Evolutionary conservation across 305 asterid species (phyloP).

Genomic region (Ilex paraguariensis): DNA sequence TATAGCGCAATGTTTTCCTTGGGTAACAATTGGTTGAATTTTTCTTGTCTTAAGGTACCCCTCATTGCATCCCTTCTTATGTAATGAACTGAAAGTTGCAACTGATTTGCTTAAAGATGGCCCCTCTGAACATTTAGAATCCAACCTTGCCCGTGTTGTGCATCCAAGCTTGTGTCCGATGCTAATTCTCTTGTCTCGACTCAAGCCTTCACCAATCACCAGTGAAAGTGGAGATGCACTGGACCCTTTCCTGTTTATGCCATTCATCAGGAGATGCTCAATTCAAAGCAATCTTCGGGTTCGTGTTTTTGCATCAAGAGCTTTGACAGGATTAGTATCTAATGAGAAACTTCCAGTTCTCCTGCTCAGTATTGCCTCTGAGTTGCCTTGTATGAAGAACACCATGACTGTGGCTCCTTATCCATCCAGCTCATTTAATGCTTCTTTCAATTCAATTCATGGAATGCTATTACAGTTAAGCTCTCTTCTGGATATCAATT

Average conservation of each 20-base stretch:
- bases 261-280: conserved; percentile 84
- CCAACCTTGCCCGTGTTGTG: conserved; percentile 62
- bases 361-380: conserved; percentile 66
- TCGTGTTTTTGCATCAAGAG: conserved; percentile 91
- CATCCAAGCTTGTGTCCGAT: conserved; percentile 97
- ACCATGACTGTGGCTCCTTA: conserved; percentile 10
- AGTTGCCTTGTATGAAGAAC: conserved; percentile 45
- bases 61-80: conserved; percentile 65
- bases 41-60: conserved; percentile 68
- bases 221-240: conserved; percentile 72
- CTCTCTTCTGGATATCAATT: conserved; percentile 70
- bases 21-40: not conserved
- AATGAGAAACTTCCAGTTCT: conserved; percentile 71
- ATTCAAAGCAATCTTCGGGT: conserved; percentile 73
- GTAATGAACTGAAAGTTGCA: conserved; percentile 75
- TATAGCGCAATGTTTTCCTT: not conserved
- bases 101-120: conserved; percentile 60
- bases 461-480: conserved; percentile 86
- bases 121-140: conserved; percentile 41
- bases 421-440: conserved; percentile 19
- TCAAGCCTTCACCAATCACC: conserved; percentile 81
- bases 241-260: conserved; percentile 86
- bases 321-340: conserved; percentile 72
- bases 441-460: conserved; percentile 71
- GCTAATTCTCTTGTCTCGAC: conserved; percentile 82